phyloP scores from a whole-genome alignment of 306 rosid genomes.

The Castanospermum australe region DNA sequence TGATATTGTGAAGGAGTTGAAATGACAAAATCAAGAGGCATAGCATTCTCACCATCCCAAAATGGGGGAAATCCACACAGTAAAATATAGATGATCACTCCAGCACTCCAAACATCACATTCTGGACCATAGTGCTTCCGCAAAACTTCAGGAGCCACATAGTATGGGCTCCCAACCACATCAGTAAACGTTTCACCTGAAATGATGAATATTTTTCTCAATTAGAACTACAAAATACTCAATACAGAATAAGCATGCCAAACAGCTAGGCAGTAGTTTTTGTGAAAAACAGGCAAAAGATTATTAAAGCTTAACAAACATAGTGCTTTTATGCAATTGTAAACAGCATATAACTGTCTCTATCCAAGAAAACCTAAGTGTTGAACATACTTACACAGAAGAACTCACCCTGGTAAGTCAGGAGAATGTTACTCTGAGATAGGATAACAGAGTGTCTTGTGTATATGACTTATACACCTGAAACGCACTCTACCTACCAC shows the following conservation, averaged over 20 bases:
- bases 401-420: neutral
- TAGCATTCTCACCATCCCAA: constrained; percentile 84
- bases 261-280: neutral
- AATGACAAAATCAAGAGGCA: constrained; percentile 15
- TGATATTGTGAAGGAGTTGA: neutral
- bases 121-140: constrained; percentile 80
- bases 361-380: neutral
- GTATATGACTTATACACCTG: neutral
- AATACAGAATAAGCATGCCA: neutral
- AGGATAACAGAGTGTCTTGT: neutral
- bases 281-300: neutral
- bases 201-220: constrained; percentile 31
- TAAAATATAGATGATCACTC: constrained; percentile 89
- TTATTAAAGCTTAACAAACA: neutral
- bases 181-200: constrained; percentile 87
- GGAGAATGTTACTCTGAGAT: neutral
- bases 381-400: neutral
- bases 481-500: constrained; percentile 9
- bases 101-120: constrained; percentile 99
- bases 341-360: too few relatives aligned
- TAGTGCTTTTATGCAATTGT: neutral
- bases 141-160: constrained; percentile 97
- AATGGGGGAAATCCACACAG: constrained; percentile 96
- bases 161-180: constrained; percentile 98
- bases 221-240: neutral